phyloP scores from a whole-genome alignment of 257 asterid genomes.

The Euphrasia confusa region DNA sequence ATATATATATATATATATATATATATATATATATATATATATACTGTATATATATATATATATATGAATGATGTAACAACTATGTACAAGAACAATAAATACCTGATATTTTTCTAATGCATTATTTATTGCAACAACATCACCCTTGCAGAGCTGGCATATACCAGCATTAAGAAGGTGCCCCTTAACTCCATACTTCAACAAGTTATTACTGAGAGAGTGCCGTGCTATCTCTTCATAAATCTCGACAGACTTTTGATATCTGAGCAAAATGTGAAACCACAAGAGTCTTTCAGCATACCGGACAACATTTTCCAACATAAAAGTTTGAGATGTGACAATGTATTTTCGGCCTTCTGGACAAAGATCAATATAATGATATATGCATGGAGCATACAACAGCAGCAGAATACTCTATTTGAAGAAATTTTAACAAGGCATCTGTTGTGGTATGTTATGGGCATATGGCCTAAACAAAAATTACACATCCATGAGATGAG shows the following conservation, averaged over 20 bases:
- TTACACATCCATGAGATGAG: not conserved
- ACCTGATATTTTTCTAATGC: constrained; percentile 95
- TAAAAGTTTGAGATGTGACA: constrained; percentile 12
- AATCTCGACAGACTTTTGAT: constrained; percentile 79
- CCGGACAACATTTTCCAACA: constrained; percentile 2
- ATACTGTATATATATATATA: no score
- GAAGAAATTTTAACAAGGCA: not conserved
- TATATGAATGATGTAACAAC: constrained; percentile 7
- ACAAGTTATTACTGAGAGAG: constrained; percentile 75
- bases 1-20: not conserved
- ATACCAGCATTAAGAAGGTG: constrained; percentile 99
- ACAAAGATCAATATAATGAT: not conserved
- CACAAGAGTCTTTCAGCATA: constrained; percentile 21
- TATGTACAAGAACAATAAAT: constrained; percentile 8
- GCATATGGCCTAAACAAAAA: constrained; percentile 5
- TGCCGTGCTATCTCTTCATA: constrained; percentile 89
- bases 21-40: no score
- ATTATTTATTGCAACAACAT: constrained; percentile 81
- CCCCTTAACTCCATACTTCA: constrained; percentile 96
- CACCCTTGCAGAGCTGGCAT: constrained; percentile 93
- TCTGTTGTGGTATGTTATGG: constrained; percentile 2
- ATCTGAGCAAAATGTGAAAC: constrained; percentile 41
- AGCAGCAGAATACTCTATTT: not conserved
- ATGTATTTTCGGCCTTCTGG: not conserved
- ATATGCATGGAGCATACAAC: constrained; percentile 5